Evolutionary conservation across 169 alveolate genomes (phyloP).

Genomic region (Theileria luwenshuni): DNA sequence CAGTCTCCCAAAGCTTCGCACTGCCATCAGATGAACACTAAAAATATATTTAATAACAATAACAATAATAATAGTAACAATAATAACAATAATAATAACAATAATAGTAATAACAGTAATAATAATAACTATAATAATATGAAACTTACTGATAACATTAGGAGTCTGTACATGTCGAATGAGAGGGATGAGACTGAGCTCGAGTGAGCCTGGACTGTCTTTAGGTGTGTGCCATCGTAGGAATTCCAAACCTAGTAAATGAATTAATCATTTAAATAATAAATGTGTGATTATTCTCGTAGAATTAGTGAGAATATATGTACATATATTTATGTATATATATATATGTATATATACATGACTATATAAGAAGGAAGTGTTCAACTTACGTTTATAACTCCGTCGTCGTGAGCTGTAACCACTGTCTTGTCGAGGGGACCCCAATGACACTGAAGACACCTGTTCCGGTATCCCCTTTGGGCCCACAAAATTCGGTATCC

Average conservation of each 20-base stretch:
- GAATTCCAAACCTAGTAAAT: conserved; percentile 76
- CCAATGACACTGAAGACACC: conserved; percentile 85
- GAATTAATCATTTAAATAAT: conserved; percentile 1
- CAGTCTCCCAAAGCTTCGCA: conserved; percentile 86
- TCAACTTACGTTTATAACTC: conserved; percentile 73
- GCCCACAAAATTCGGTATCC: conserved; percentile 55
- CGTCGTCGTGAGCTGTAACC: conserved; percentile 88
- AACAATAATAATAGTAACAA: background rate
- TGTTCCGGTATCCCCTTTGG: conserved; percentile 70
- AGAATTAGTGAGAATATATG: no score
- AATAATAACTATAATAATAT: no score
- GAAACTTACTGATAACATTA: conserved; percentile 78
- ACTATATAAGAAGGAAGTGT: background rate
- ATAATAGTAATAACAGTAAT: background rate
- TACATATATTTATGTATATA: background rate
- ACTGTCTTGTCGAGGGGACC: conserved; percentile 86
- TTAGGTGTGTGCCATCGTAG: conserved; percentile 72
- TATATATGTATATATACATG: background rate
- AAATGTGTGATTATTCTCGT: background rate
- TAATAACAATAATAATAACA: background rate
- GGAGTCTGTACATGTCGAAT: conserved; percentile 80
- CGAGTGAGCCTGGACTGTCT: conserved; percentile 80
- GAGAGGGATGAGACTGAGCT: conserved; percentile 82
- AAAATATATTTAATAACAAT: background rate
- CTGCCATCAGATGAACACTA: conserved; percentile 86